Evolutionary conservation across 2,329 filamentous ascomycete species (phyloP).

Genomic region (Fusarium verticillioides): DNA sequence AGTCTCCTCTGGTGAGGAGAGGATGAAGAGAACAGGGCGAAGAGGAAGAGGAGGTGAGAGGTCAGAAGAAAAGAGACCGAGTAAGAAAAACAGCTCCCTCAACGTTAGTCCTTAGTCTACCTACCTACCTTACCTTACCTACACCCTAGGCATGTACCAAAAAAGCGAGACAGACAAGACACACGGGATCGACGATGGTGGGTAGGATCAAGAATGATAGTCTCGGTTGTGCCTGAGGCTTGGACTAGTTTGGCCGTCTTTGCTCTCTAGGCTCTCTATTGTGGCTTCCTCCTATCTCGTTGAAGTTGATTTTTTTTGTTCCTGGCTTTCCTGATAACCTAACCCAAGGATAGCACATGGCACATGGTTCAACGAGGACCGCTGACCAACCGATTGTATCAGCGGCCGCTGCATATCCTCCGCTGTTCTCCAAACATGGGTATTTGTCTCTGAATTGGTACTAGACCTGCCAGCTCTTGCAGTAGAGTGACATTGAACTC

Average conservation of each 20-base stretch:
- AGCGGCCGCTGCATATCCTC: constrained; percentile 33
- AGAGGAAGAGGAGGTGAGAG: constrained; percentile 21
- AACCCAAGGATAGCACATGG: constrained; percentile 12
- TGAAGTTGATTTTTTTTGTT: constrained; percentile 8
- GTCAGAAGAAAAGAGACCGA: constrained; percentile 8
- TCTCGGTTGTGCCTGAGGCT: constrained; percentile 41
- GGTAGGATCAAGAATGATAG: constrained; percentile 41
- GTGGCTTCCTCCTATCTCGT: constrained; percentile 19
- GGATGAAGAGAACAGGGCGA: not conserved
- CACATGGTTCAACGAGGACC: constrained; percentile 26
- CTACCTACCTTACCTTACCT: not conserved
- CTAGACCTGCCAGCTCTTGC: constrained; percentile 23
- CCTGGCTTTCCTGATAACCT: constrained; percentile 11
- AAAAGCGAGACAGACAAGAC: constrained; percentile 30
- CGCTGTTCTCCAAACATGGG: constrained; percentile 15
- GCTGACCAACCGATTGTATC: constrained; percentile 27
- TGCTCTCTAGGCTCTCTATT: constrained; percentile 11
- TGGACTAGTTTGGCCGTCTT: constrained; percentile 12
- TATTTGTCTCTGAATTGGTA: constrained; percentile 25
- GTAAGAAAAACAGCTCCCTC: constrained; percentile 24
- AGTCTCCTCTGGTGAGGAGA: constrained; percentile 20
- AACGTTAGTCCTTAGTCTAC: constrained; percentile 1
- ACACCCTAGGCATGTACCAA: not conserved
- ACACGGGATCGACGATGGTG: constrained; percentile 41
- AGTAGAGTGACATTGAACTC: constrained; percentile 36